Percentiles rank a stretch among this genome's conserved stretches.
Evolutionary conservation across 2,329 filamentous ascomycete genomes (phyloP).

Genomic region (Apiospora phragmitis): DNA sequence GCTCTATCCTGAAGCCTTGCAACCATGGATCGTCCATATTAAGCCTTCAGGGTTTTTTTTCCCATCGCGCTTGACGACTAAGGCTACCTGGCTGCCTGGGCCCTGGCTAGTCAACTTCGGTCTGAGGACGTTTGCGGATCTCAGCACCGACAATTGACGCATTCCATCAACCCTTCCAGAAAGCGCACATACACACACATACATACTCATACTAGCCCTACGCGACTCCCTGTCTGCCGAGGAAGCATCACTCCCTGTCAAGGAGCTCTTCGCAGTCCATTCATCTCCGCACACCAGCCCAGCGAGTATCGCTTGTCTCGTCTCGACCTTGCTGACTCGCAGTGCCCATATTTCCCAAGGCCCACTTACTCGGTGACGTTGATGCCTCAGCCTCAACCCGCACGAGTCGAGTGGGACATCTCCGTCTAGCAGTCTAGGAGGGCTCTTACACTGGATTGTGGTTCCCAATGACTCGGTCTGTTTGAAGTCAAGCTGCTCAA

Average conservation of each 20-base stretch:
- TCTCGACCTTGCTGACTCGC: background rate
- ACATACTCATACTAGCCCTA: background rate
- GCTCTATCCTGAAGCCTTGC: background rate
- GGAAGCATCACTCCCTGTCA: background rate
- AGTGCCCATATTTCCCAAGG: background rate
- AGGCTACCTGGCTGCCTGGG: too few species aligned
- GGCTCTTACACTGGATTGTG: background rate
- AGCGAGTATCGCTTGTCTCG: background rate
- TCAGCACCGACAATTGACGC: background rate
- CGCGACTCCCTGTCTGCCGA: background rate
- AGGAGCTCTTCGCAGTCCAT: background rate
- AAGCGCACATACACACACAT: background rate
- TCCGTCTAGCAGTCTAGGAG: too few species aligned
- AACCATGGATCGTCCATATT: conserved; percentile 6
- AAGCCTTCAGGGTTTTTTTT: background rate
- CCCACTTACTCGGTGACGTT: background rate
- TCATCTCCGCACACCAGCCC: background rate
- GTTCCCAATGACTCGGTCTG: background rate
- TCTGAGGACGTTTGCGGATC: background rate
- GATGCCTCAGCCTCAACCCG: background rate
- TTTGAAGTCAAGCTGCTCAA: background rate
- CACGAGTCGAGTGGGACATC: background rate
- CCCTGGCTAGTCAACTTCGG: background rate
- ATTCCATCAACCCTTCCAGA: background rate
- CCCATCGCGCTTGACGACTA: background rate